Evolutionary conservation across 2,329 filamentous ascomycete species (phyloP).

Genomic region (Colletotrichum somersetense): DNA sequence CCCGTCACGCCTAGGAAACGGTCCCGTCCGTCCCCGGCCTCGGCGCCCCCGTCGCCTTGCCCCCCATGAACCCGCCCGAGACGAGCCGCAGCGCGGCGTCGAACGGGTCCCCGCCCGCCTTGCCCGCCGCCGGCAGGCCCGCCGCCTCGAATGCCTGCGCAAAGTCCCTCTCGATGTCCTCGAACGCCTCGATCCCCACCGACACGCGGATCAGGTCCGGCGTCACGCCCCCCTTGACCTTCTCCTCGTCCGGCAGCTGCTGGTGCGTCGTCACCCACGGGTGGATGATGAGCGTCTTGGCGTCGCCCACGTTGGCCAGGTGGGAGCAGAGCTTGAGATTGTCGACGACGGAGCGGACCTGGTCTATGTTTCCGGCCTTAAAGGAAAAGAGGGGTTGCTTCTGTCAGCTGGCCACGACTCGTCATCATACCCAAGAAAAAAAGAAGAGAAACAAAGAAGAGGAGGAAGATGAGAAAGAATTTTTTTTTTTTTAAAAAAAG

Average conservation of each 20-base stretch:
- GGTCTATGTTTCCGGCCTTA: constrained; percentile 49
- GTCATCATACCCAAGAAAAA: too few relatives aligned
- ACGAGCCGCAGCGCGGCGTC: constrained; percentile 28
- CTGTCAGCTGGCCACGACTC: neutral
- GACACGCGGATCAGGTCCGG: constrained; percentile 46
- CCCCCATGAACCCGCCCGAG: constrained; percentile 38
- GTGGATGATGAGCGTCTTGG: constrained; percentile 79
- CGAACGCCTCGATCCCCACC: constrained; percentile 73
- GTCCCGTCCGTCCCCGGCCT: constrained; percentile 36
- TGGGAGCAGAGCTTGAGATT: constrained; percentile 80
- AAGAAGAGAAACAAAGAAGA: too few relatives aligned
- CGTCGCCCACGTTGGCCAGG: constrained; percentile 79
- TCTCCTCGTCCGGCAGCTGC: constrained; percentile 76
- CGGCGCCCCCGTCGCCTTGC: constrained; percentile 35
- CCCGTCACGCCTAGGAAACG: neutral
- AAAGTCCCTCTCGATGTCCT: constrained; percentile 80
- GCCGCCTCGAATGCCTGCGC: constrained; percentile 64
- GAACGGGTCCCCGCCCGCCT: constrained; percentile 36
- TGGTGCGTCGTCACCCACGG: constrained; percentile 81
- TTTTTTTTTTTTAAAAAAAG: too few relatives aligned
- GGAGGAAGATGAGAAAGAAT: too few relatives aligned
- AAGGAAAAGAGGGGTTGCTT: neutral
- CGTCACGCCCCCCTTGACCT: constrained; percentile 74
- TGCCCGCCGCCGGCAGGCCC: constrained; percentile 24
- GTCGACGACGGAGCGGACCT: constrained; percentile 70